These are phyloP conservation scores for Myxozyma mucilagina DNA, from an alignment of 805 yeast species.

Conservation along the genomic window DNA sequence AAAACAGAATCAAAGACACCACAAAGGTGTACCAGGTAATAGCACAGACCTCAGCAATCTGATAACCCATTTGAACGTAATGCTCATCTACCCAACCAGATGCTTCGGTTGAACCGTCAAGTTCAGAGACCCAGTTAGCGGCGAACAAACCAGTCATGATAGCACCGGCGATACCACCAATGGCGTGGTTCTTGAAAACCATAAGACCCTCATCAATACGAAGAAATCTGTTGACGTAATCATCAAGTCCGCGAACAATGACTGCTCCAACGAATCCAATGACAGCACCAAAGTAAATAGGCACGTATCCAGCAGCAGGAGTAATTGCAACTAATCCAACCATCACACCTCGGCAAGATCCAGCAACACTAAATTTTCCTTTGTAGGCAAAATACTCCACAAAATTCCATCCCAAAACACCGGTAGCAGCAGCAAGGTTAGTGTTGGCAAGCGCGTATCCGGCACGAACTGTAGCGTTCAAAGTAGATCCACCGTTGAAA, in stretches of 20 bases:
- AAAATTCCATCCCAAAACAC: constrained; percentile 93
- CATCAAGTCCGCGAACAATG: constrained; percentile 24
- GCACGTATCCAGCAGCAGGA: constrained; percentile 96
- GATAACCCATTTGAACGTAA: constrained; percentile 81
- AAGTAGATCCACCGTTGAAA: constrained; percentile 97
- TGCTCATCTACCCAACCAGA: constrained; percentile 82
- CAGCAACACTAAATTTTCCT: constrained; percentile 78
- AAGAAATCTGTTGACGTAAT: constrained; percentile 45
- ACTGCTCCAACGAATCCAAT: constrained; percentile 62
- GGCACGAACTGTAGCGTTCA: constrained; percentile 88
- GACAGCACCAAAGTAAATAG: constrained; percentile 82
- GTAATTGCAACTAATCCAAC: constrained; percentile 94
- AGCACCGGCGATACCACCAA: constrained; percentile 83
- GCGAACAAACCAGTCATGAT: constrained; percentile 89
- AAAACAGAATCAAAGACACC: constrained; percentile 67
- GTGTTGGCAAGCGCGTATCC: constrained; percentile 94
- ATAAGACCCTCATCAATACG: constrained; percentile 93
- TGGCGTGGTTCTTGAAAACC: constrained; percentile 87
- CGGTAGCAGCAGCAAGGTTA: constrained; percentile 88
- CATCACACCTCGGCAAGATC: constrained; percentile 90
- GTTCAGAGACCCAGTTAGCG: constrained; percentile 74
- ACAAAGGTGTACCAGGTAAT: constrained; percentile 73
- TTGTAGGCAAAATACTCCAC: constrained; percentile 70
- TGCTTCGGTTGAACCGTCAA: constrained; percentile 54
- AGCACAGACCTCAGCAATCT: constrained; percentile 74